Evolutionary conservation across 441 rosid genomes (phyloP).

Genomic region (California macrophylla): DNA sequence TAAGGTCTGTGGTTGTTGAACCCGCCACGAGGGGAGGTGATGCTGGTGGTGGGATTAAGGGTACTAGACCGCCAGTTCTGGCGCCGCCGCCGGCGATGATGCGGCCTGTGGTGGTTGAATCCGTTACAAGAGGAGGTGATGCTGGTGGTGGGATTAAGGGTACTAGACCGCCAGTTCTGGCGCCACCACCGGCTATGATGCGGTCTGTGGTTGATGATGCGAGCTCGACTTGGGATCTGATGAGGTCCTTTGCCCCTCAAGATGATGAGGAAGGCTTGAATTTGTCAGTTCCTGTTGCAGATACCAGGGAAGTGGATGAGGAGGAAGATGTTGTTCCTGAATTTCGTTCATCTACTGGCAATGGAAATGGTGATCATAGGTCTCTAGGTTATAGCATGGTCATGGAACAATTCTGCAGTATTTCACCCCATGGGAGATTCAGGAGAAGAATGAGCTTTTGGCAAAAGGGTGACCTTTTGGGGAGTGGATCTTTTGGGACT

Average conservation of each 20-base stretch:
- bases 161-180: conserved; percentile 17
- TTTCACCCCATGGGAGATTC: conserved; percentile 18
- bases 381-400: conserved; percentile 9
- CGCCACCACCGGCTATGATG: conserved; percentile 20
- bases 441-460: conserved; percentile 8
- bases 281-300: background rate
- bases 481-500: conserved; percentile 18
- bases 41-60: conserved; percentile 10
- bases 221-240: conserved; percentile 20
- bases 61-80: conserved; percentile 19
- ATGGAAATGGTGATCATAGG: conserved; percentile 20
- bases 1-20: background rate
- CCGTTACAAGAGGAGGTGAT: background rate
- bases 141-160: conserved; percentile 15
- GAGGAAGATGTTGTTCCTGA: conserved; percentile 12
- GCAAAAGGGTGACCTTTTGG: conserved; percentile 20
- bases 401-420: background rate
- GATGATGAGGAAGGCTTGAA: background rate
- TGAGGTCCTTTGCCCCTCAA: conserved; percentile 17
- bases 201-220: conserved; percentile 15
- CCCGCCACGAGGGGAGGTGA: background rate
- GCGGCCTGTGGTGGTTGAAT: conserved; percentile 13
- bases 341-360: conserved; percentile 8
- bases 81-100: conserved; percentile 19
- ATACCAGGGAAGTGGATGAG: conserved; percentile 15